These are phyloP conservation scores for Athelia psychrophila DNA, from an alignment of 1,284 basidiomycete genomes.

Conservation along the genomic window DNA sequence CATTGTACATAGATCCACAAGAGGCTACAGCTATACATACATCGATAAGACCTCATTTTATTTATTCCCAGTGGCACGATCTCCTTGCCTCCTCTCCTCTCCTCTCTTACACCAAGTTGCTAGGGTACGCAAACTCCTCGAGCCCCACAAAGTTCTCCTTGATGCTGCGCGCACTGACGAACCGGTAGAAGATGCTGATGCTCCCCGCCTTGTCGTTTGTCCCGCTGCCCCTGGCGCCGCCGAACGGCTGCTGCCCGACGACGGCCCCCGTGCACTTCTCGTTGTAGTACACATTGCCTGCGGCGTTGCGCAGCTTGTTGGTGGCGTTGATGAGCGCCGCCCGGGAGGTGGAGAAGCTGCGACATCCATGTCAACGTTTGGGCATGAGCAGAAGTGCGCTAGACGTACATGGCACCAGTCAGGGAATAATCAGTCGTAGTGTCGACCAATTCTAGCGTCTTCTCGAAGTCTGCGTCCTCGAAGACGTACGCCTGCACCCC, in stretches of 20 bases:
- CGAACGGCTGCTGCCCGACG: slow-evolving; percentile 96
- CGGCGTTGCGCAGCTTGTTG: slow-evolving; percentile 80
- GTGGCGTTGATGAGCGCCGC: slow-evolving; percentile 74
- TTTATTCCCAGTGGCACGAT: not conserved
- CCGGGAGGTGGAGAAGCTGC: slow-evolving; percentile 81
- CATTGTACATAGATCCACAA: too few relatives aligned
- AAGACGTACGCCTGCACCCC: slow-evolving; percentile 73
- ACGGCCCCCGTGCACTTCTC: slow-evolving; percentile 96
- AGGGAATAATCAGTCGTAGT: slow-evolving; percentile 87
- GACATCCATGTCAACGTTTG: slow-evolving; percentile 4
- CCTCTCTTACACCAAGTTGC: slow-evolving; percentile 66
- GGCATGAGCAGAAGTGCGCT: not conserved
- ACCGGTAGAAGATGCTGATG: slow-evolving; percentile 87
- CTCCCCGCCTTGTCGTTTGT: slow-evolving; percentile 99
- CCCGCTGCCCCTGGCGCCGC: slow-evolving; percentile 89
- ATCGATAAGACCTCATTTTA: not conserved
- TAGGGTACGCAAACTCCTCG: slow-evolving; percentile 80
- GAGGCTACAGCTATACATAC: not conserved
- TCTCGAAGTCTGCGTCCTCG: slow-evolving; percentile 79
- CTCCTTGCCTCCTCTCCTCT: too few relatives aligned
- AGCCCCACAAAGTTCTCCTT: slow-evolving; percentile 92
- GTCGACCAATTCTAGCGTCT: slow-evolving; percentile 88
- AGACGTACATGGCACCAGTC: slow-evolving; percentile 81
- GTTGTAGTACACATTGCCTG: slow-evolving; percentile 93
- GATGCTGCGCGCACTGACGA: slow-evolving; percentile 88